These are phyloP conservation scores for Vitis riparia DNA, from an alignment of 164 flowering plant genomes.

Conservation along the genomic window DNA sequence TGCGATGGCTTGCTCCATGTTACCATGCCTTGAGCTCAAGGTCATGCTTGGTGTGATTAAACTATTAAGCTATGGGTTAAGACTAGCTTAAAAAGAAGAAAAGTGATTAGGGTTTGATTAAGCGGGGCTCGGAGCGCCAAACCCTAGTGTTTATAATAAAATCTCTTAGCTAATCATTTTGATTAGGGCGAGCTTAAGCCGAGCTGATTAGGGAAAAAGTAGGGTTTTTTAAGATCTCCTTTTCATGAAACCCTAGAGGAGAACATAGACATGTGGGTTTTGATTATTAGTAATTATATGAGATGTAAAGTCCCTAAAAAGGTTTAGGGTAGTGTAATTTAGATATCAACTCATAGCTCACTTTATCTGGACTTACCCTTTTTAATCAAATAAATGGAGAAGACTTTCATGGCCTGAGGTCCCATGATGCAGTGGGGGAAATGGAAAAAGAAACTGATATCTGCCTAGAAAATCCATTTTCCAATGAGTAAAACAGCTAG, in stretches of 20 bases:
- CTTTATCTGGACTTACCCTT: too few relatives aligned
- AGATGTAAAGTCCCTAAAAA: background rate
- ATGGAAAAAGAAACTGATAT: background rate
- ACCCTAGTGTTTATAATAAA: too few relatives aligned
- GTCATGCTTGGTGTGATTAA: too few relatives aligned
- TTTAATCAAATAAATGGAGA: background rate
- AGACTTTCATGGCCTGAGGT: conserved; percentile 2
- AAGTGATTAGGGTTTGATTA: too few relatives aligned
- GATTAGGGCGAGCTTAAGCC: too few relatives aligned
- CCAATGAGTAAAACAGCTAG: conserved; percentile 12
- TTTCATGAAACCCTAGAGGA: background rate
- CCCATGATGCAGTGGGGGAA: background rate
- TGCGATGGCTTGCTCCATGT: too few relatives aligned
- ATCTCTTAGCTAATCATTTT: too few relatives aligned
- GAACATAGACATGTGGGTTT: background rate
- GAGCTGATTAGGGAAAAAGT: background rate
- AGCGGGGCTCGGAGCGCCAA: too few relatives aligned
- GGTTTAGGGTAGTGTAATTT: background rate
- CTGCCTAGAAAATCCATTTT: conserved; percentile 5
- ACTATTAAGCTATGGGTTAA: too few relatives aligned
- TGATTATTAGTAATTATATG: background rate
- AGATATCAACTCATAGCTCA: too few relatives aligned
- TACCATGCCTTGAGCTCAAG: too few relatives aligned
- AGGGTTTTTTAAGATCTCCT: background rate
- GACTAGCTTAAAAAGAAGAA: too few relatives aligned